phyloP scores from a whole-genome alignment of 116 monocot genomes.

The Dioscorea cayenensis region DNA sequence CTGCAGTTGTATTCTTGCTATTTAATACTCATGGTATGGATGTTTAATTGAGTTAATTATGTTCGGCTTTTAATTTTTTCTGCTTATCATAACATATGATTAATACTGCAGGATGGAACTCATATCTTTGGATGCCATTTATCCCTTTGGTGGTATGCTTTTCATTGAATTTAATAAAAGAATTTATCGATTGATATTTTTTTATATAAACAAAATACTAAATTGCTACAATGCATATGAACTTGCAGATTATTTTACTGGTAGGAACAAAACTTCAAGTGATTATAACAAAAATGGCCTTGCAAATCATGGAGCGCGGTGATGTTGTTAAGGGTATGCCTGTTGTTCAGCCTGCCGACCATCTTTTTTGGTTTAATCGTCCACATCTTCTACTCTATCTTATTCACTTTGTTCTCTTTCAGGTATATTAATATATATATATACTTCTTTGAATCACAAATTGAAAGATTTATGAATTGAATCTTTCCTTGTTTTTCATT shows the following conservation, averaged over 20 bases:
- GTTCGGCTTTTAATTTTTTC: not conserved
- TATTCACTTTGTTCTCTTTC: slow-evolving; percentile 49
- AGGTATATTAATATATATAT: slow-evolving; percentile 12
- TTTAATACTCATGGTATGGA: slow-evolving; percentile 32
- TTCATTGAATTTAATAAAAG: not conserved
- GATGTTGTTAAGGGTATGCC: slow-evolving; percentile 34
- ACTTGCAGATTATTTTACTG: slow-evolving; percentile 19
- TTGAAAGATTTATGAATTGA: not conserved
- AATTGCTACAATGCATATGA: not conserved
- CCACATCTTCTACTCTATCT: slow-evolving; percentile 30
- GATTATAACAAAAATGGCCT: slow-evolving; percentile 35
- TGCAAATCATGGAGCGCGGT: slow-evolving; percentile 30
- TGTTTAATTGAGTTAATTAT: not conserved
- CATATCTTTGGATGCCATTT: slow-evolving; percentile 43
- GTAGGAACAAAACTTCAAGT: slow-evolving; percentile 41
- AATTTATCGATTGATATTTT: not conserved
- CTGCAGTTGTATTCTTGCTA: slow-evolving; percentile 34
- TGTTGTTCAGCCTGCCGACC: slow-evolving; percentile 19
- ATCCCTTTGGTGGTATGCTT: slow-evolving; percentile 30
- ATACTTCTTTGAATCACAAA: not conserved
- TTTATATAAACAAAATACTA: not conserved
- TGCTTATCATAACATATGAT: not conserved
- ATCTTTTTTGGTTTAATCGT: slow-evolving; percentile 31
- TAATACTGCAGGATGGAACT: slow-evolving; percentile 24
- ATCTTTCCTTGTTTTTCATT: not conserved